Percentiles rank a stretch among this genome's conserved stretches.
Conservation (phyloP, 257 asterid genomes). For the Apocynum venetum region DNA sequence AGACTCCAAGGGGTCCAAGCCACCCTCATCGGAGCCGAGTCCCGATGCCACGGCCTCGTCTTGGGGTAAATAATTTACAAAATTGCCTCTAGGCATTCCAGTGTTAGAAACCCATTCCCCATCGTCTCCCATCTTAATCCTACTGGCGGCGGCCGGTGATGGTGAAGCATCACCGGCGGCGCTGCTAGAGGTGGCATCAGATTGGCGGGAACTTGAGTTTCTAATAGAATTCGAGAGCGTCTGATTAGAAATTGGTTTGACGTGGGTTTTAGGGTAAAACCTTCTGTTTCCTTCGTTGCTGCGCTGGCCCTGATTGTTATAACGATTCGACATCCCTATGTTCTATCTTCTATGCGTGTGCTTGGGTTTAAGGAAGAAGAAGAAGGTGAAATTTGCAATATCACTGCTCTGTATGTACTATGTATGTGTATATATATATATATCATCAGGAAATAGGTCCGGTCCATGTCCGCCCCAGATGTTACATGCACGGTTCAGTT, state of each 20-base stretch:
- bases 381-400: no score
- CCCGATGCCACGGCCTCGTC: slow-evolving; percentile 98
- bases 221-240: slow-evolving; percentile 53
- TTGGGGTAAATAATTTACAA: slow-evolving; percentile 85
- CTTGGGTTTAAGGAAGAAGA: not conserved
- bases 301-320: slow-evolving; percentile 17
- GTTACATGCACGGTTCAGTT: no score
- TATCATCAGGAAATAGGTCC: no score
- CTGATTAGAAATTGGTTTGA: slow-evolving; percentile 39
- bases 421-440: no score
- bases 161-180: slow-evolving; percentile 21
- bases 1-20: slow-evolving; percentile 83
- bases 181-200: slow-evolving; percentile 13
- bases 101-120: slow-evolving; percentile 44
- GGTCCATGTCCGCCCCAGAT: no score
- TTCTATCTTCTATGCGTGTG: not conserved
- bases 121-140: slow-evolving; percentile 39
- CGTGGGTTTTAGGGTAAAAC: slow-evolving; percentile 41
- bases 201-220: slow-evolving; percentile 25
- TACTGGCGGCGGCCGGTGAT: slow-evolving; percentile 29
- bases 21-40: slow-evolving; percentile 72
- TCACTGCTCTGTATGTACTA: not conserved
- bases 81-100: slow-evolving; percentile 40
- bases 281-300: slow-evolving; percentile 31
- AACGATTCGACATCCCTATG: slow-evolving; percentile 55